These are phyloP conservation scores for Phytophthora vignae DNA, from an alignment of 352 stramenopile genomes.

Conservation along the genomic window DNA sequence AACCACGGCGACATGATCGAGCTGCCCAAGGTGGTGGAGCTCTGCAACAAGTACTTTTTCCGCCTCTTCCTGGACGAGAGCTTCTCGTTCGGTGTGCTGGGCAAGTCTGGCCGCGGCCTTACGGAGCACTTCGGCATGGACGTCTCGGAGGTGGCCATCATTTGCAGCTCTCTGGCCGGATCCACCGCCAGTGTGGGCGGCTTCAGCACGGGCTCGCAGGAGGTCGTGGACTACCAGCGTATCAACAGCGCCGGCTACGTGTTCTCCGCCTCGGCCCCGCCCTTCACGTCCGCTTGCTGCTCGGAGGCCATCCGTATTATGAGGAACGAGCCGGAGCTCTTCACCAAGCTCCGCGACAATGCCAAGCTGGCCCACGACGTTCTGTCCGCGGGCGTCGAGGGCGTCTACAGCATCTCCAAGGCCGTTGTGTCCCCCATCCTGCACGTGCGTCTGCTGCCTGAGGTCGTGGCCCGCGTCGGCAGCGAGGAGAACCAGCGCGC, in stretches of 20 bases:
- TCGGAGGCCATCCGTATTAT: constrained; percentile 90
- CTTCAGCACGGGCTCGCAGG: constrained; percentile 96
- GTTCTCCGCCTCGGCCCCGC: constrained; percentile 97
- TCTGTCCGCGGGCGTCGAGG: constrained; percentile 47
- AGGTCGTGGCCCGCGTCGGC: constrained; percentile 47
- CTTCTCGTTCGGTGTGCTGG: constrained; percentile 96
- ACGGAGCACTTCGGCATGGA: constrained; percentile 85
- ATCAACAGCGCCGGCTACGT: constrained; percentile 98
- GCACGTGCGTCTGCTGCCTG: constrained; percentile 65
- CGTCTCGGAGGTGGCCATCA: constrained; percentile 92
- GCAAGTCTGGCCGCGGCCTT: constrained; percentile 85
- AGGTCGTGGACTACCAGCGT: constrained; percentile 98
- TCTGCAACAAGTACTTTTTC: constrained; percentile 93
- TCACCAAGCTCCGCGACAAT: constrained; percentile 72
- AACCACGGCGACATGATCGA: constrained; percentile 96
- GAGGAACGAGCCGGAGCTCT: constrained; percentile 78
- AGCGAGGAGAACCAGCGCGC: constrained; percentile 59
- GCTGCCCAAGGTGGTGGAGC: constrained; percentile 92
- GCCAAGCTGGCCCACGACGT: constrained; percentile 65
- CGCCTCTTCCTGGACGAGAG: constrained; percentile 91
- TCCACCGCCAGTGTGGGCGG: constrained; percentile 95
- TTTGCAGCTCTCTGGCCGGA: constrained; percentile 95
- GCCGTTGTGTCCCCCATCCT: constrained; percentile 74
- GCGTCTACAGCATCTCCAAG: constrained; percentile 64
- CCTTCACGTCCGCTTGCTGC: constrained; percentile 94